Evolutionary conservation across 176 grass and related monocot genomes (phyloP).

Genomic region (Pontederia crassipes): DNA sequence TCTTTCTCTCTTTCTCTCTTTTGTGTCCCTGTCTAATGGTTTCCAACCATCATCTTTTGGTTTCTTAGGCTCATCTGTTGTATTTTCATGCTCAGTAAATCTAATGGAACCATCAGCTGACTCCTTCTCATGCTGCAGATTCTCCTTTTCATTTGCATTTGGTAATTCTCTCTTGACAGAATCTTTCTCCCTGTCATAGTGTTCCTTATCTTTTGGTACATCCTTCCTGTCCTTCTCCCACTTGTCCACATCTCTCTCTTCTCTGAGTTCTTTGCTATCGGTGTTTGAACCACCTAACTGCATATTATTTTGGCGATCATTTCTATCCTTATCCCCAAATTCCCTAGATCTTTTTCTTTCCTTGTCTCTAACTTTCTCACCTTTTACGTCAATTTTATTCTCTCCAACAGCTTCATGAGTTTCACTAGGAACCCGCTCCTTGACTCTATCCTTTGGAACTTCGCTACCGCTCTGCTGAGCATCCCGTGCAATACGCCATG

Average conservation of each 20-base stretch:
- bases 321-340: conserved; percentile 47
- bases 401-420: conserved; percentile 50
- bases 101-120: conserved; percentile 40
- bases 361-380: conserved; percentile 54
- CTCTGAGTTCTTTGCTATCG: conserved; percentile 60
- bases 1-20: conserved; percentile 66
- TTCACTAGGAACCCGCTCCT: conserved; percentile 34
- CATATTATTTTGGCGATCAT: conserved; percentile 36
- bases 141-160: conserved; percentile 43
- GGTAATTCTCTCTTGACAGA: conserved; percentile 38
- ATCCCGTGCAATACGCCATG: conserved; percentile 37
- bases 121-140: conserved; percentile 32
- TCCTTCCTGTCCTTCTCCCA: conserved; percentile 63
- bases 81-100: conserved; percentile 43
- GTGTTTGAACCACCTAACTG: conserved; percentile 27
- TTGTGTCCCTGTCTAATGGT: conserved; percentile 37
- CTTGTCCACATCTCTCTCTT: conserved; percentile 65
- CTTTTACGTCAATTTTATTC: conserved; percentile 50
- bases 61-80: conserved; percentile 37
- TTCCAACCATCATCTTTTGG: conserved; percentile 55
- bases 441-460: conserved; percentile 30
- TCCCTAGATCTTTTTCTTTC: conserved; percentile 50
- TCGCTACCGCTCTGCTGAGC: conserved; percentile 43
- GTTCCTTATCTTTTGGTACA: conserved; percentile 47
- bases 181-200: conserved; percentile 44